Conservation (phyloP, 441 rosid species). For the Macaranga tanarius region DNA sequence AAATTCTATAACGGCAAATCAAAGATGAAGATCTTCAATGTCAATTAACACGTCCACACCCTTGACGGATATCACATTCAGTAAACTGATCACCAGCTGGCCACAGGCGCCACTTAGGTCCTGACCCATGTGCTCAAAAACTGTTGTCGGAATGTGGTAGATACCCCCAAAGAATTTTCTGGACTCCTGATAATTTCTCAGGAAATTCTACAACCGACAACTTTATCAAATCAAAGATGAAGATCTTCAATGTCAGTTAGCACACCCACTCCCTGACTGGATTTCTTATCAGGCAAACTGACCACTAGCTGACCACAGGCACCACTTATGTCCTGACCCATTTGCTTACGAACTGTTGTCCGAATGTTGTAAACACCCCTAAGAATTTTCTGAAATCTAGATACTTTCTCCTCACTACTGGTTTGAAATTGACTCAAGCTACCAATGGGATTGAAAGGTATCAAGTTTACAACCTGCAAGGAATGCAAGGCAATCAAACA, state of each 20-base stretch:
- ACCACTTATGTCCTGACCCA: slow-evolving; percentile 94
- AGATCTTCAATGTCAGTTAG: slow-evolving; percentile 80
- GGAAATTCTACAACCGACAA: neutral
- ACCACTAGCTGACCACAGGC: slow-evolving; percentile 97
- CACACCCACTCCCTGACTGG: slow-evolving; percentile 26
- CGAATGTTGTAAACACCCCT: slow-evolving; percentile 72
- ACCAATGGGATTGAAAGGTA: slow-evolving; percentile 94
- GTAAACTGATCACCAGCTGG: slow-evolving; percentile 5
- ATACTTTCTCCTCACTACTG: slow-evolving; percentile 55
- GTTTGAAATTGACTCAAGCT: slow-evolving; percentile 63
- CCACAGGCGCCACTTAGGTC: too few relatives aligned
- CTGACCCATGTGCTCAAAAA: too few relatives aligned
- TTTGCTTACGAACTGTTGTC: slow-evolving; percentile 83
- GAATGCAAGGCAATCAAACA: slow-evolving; percentile 17
- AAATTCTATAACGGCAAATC: neutral
- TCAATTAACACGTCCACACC: slow-evolving; percentile 42
- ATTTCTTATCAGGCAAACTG: slow-evolving; percentile 43
- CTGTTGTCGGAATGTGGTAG: slow-evolving; percentile 35
- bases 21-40: slow-evolving; percentile 64
- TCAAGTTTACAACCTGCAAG: slow-evolving; percentile 85
- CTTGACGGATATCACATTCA: neutral
- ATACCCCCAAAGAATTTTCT: too few relatives aligned
- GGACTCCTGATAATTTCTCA: neutral
- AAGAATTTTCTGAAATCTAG: slow-evolving; percentile 72
- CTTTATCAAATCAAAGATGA: slow-evolving; percentile 8